Evolutionary conservation across 352 stramenopile genomes (phyloP).

Genomic region (Phytophthora syringae): DNA sequence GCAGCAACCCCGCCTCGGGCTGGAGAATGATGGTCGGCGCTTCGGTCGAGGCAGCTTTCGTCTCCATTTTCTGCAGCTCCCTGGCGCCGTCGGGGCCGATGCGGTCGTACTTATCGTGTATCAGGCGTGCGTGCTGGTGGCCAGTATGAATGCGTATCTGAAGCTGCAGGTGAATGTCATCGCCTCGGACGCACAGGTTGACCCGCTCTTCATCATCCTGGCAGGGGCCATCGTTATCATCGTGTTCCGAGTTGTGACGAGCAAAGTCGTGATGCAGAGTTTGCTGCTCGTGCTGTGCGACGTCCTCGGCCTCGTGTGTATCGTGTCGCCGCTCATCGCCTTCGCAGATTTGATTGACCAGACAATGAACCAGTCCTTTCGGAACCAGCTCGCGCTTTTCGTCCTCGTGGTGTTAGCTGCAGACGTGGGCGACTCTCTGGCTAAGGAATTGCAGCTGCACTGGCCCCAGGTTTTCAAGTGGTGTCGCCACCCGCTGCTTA

Average conservation of each 20-base stretch:
- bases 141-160: conserved; percentile 60
- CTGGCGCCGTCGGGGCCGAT: conserved; percentile 45
- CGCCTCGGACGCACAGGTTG: conserved; percentile 39
- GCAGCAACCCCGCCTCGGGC: conserved; percentile 17
- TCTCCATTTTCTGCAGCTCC: conserved; percentile 45
- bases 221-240: conserved; percentile 45
- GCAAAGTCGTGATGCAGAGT: conserved; percentile 55
- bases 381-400: conserved; percentile 55
- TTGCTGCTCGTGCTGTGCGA: conserved; percentile 51
- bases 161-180: conserved; percentile 46
- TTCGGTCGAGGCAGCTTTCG: conserved; percentile 34
- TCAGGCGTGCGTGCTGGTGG: conserved; percentile 52
- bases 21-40: conserved; percentile 49
- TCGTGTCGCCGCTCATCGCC: conserved; percentile 50
- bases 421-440: conserved; percentile 44
- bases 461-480: conserved; percentile 32
- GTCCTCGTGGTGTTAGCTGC: conserved; percentile 52
- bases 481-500: conserved; percentile 27
- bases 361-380: conserved; percentile 36
- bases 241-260: conserved; percentile 56
- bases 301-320: conserved; percentile 44
- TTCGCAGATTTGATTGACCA: conserved; percentile 54
- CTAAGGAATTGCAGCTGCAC: conserved; percentile 31
- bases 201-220: conserved; percentile 56
- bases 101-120: conserved; percentile 50